Evolutionary conservation across 2,329 filamentous ascomycete species (phyloP), one percentile per base, ranked within the genome.

Genomic region (Cladosporium austrohemisphaericum): DNA sequence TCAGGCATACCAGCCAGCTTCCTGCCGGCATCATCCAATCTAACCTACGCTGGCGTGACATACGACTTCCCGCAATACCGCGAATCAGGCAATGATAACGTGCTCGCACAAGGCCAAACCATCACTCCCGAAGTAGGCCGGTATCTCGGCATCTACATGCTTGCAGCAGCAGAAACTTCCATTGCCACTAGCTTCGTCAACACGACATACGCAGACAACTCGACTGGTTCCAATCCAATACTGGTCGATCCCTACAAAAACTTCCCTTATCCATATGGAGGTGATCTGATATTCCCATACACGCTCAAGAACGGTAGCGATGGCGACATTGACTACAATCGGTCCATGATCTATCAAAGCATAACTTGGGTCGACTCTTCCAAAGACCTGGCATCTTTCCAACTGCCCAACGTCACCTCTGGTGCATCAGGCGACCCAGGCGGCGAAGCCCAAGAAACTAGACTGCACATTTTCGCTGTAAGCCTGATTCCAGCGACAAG

Each of bases 261-360:
- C 9, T 71, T 68, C 67, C 68, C 68, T 3, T 70, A 71, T 55
- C 69, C 68, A 1, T 65, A 67, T 41, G 68, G 68, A 3, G 69
- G 68, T 18, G 68, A 71, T 35, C 55, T 71, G 13, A 58, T 70
- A 13, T 69, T 71, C 40, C 67, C 69, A 2, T 67, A 66, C 54
- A 65, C 65, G 13, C 51, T 67, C n/a, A 68, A 62, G 1, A 68
- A 69, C 50, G 58, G 53, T 11, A 60, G 53, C 11, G 60, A 66
- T 1, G 65, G 70, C 49, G 69, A 61, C 54, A 59, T 66, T 2
- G 65, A 71, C 48, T 70, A 62, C 55, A 71, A 71, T 44, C 56
- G 63, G 11, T 65, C 65, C 6, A 70, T 69, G 54, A 70, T 72
- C 33, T 72, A 67, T 49, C 66, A 71, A 35, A 67, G 65, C 0